Evolutionary conservation across 1,139 yeast species (phyloP).

Genomic region (Zygosaccharomyces sapae): DNA sequence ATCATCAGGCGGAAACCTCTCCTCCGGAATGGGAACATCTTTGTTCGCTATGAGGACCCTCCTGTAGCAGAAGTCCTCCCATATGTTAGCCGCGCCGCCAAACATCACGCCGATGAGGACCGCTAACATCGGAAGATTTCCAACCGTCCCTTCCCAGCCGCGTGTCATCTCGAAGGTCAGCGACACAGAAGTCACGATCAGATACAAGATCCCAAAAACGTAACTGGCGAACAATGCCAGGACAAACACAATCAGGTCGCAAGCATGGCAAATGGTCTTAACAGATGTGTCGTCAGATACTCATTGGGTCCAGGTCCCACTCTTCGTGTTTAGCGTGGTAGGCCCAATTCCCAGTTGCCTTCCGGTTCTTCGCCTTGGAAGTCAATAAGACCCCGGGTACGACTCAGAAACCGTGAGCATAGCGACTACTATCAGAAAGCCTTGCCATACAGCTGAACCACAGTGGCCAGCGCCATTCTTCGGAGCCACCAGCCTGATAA

Average conservation of each 20-base stretch:
- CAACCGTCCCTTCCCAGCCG: conserved; percentile 41
- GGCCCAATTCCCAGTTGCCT: conserved; percentile 37
- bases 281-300: conserved; percentile 40
- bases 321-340: conserved; percentile 44
- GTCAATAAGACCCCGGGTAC: conserved; percentile 38
- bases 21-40: conserved; percentile 50
- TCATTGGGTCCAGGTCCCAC: conserved; percentile 40
- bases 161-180: conserved; percentile 35
- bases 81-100: conserved; percentile 47
- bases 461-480: conserved; percentile 44
- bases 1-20: conserved; percentile 46
- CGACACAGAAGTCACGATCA: conserved; percentile 41
- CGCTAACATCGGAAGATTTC: conserved; percentile 55
- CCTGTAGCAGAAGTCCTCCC: conserved; percentile 34
- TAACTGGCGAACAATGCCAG: conserved; percentile 45
- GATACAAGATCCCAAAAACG: conserved; percentile 45
- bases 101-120: conserved; percentile 52
- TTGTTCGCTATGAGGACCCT: conserved; percentile 34
- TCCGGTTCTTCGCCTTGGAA: conserved; percentile 39
- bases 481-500: conserved; percentile 42
- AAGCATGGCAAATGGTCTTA: conserved; percentile 45
- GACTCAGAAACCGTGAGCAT: conserved; percentile 34
- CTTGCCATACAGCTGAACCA: conserved; percentile 37
- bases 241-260: conserved; percentile 43
- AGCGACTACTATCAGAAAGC: conserved; percentile 30